Conservation (phyloP, 1,284 basidiomycete genomes). For the Pascua guehoae region DNA sequence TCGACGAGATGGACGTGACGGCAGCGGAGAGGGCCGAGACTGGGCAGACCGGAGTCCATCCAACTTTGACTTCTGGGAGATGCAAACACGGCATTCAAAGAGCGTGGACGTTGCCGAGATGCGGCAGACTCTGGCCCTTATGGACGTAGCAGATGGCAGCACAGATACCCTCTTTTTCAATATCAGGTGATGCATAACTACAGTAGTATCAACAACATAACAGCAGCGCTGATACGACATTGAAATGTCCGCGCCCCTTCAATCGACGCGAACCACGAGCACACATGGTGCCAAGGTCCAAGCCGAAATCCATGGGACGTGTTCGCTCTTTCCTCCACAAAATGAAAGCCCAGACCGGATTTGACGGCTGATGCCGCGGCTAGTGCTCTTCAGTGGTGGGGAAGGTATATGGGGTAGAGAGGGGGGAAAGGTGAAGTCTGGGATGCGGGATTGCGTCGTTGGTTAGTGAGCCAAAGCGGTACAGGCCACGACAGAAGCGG, state of each 20-base stretch:
- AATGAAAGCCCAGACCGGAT: constrained; percentile 33
- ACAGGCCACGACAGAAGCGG: too few species aligned
- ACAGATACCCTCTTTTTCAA: background rate
- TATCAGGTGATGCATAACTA: background rate
- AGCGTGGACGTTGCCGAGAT: too few species aligned
- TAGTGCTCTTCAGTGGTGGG: constrained; percentile 40
- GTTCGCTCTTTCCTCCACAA: constrained; percentile 29
- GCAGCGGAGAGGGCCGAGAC: too few species aligned
- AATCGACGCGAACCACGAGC: constrained; percentile 34
- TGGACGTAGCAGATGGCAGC: background rate
- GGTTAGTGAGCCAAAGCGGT: too few species aligned
- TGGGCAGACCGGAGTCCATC: too few species aligned
- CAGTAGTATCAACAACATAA: background rate
- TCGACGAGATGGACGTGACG: too few species aligned
- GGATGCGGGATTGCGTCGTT: too few species aligned
- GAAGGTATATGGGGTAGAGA: constrained; percentile 10
- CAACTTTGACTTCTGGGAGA: too few species aligned
- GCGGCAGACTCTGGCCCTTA: too few species aligned
- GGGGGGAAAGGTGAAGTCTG: background rate
- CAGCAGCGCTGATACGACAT: background rate
- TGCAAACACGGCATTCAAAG: too few species aligned
- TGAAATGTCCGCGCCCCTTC: constrained; percentile 30
- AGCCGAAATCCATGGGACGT: constrained; percentile 45
- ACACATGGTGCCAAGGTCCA: constrained; percentile 12
- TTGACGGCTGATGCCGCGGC: constrained; percentile 13